phyloP scores from a whole-genome alignment of 108 stramenopile species.

The Schizochytrium sp. region DNA sequence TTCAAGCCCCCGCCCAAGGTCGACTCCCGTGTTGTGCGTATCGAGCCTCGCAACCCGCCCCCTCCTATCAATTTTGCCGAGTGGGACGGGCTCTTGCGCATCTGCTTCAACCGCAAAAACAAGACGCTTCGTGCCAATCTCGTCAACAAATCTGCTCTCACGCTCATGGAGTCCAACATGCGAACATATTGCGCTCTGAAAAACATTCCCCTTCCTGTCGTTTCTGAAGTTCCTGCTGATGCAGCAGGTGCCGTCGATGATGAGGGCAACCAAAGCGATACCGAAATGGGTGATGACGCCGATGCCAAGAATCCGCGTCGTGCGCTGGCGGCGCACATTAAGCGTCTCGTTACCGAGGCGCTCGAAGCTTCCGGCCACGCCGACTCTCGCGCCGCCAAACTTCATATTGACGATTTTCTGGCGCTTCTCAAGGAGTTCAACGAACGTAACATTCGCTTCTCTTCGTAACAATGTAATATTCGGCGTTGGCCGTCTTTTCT shows the following conservation, averaged over 20 bases:
- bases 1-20: slow-evolving; percentile 93
- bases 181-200: slow-evolving; percentile 64
- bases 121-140: slow-evolving; percentile 73
- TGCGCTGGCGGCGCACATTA: slow-evolving; percentile 25
- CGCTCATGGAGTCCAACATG: slow-evolving; percentile 77
- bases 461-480: slow-evolving; percentile 21
- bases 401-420: slow-evolving; percentile 91
- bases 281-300: neutral
- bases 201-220: neutral
- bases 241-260: neutral
- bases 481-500: too few species aligned
- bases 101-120: slow-evolving; percentile 81
- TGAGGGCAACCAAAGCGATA: neutral
- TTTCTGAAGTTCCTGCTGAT: neutral
- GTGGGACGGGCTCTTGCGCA: slow-evolving; percentile 95
- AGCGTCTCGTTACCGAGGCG: slow-evolving; percentile 68
- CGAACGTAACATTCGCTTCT: slow-evolving; percentile 76
- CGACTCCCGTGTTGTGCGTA: slow-evolving; percentile 60
- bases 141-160: slow-evolving; percentile 65
- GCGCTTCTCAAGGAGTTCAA: slow-evolving; percentile 80
- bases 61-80: slow-evolving; percentile 94
- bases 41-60: slow-evolving; percentile 88
- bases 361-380: slow-evolving; percentile 59
- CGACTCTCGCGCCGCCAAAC: slow-evolving; percentile 76
- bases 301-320: neutral